Conservation (phyloP, 345 rosid genomes). For the Linum tenue region DNA sequence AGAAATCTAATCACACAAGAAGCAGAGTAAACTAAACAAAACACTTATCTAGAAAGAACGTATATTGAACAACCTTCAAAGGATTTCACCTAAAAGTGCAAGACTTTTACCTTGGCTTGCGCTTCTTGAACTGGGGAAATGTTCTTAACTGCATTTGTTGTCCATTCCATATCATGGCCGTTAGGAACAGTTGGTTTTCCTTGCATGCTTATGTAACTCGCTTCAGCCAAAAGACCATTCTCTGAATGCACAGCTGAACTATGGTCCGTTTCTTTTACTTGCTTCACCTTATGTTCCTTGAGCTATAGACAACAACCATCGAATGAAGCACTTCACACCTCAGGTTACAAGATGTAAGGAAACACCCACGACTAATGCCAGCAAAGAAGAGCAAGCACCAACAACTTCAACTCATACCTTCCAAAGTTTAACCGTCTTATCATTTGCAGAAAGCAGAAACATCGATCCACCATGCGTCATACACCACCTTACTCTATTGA, state of each 20-base stretch:
- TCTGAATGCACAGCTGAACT: slow-evolving; percentile 36
- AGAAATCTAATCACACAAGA: slow-evolving; percentile 34
- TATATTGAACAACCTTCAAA: neutral
- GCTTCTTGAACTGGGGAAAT: slow-evolving; percentile 16
- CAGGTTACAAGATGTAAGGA: slow-evolving; percentile 1
- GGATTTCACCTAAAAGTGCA: neutral
- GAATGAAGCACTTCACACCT: neutral
- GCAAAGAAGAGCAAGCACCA: slow-evolving; percentile 1
- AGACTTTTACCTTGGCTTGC: slow-evolving; percentile 30
- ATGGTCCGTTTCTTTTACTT: slow-evolving; percentile 33
- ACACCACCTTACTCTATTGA: slow-evolving; percentile 53
- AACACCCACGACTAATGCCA: too few relatives aligned
- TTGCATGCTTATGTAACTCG: slow-evolving; percentile 35
- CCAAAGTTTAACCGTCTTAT: slow-evolving; percentile 69
- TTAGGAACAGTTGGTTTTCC: slow-evolving; percentile 17
- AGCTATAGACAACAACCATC: slow-evolving; percentile 30
- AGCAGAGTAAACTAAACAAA: slow-evolving; percentile 13
- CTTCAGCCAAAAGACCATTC: slow-evolving; percentile 47
- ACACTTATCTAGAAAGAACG: neutral
- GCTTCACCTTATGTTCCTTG: slow-evolving; percentile 42
- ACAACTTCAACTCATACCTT: slow-evolving; percentile 29
- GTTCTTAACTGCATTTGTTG: slow-evolving; percentile 21
- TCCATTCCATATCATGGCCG: slow-evolving; percentile 33
- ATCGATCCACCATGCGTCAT: slow-evolving; percentile 32
- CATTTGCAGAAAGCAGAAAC: slow-evolving; percentile 53